These are phyloP conservation scores for Pseudogymnoascus sp. DNA, from an alignment of 2,329 filamentous ascomycete genomes.

Conservation along the genomic window DNA sequence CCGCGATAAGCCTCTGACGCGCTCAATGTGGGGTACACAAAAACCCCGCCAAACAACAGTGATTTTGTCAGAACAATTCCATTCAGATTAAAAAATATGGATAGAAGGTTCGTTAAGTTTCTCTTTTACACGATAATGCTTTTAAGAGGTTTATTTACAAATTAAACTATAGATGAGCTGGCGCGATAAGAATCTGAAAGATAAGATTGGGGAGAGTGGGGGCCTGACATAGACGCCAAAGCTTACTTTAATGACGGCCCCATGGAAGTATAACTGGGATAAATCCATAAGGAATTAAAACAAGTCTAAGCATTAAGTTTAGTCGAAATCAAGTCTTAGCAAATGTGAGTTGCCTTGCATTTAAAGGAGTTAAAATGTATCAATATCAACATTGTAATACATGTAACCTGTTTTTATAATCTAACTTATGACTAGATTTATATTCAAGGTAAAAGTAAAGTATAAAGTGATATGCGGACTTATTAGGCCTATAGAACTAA, in stretches of 20 bases:
- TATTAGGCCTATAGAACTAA: neutral
- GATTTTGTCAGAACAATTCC: neutral
- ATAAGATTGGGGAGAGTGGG: neutral
- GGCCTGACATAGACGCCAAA: neutral
- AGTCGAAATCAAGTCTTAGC: neutral
- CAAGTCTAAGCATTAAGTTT: no score
- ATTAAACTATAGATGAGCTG: neutral
- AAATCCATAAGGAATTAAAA: neutral
- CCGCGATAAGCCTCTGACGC: slow-evolving; percentile 9
- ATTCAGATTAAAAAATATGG: neutral
- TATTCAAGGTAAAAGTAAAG: no score
- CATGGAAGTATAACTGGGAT: neutral
- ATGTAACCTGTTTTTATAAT: no score
- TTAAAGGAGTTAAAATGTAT: no score
- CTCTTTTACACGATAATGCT: neutral
- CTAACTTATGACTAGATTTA: no score
- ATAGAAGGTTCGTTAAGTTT: neutral
- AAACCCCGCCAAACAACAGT: neutral
- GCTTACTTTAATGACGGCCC: slow-evolving; percentile 1
- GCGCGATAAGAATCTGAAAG: neutral
- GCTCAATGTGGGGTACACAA: slow-evolving; percentile 1
- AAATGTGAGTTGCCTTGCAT: no score
- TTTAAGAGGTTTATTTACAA: neutral
- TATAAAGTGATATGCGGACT: no score
- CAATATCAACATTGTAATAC: no score